phyloP scores from a whole-genome alignment of 2,329 filamentous ascomycete genomes.

The Penicillium aurantiogriseum region DNA sequence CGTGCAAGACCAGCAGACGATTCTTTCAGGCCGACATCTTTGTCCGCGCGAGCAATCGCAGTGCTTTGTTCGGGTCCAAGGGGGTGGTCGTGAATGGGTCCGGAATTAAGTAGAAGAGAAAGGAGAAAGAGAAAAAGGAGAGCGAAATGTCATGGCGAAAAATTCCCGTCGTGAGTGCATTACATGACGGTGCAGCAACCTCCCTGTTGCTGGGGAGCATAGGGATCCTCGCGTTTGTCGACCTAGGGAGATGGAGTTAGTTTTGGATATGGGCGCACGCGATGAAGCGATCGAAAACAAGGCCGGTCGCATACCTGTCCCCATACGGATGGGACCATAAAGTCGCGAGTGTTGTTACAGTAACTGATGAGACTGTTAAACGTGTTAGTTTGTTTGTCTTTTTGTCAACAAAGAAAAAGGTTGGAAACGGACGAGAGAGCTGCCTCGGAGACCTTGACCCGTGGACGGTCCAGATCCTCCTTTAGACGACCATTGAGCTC shows the following conservation, averaged over 20 bases:
- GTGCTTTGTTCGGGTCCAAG: conserved; percentile 12
- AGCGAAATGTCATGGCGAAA: conserved; percentile 25
- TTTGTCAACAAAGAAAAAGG: conserved; percentile 10
- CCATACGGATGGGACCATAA: conserved; percentile 98
- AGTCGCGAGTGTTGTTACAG: conserved; percentile 96
- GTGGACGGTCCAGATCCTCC: conserved; percentile 91
- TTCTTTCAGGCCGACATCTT: conserved; percentile 18
- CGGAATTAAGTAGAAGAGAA: conserved; percentile 24
- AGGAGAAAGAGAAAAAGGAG: conserved; percentile 8
- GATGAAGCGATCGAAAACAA: background rate
- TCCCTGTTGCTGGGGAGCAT: conserved; percentile 87
- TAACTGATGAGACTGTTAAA: conserved; percentile 84
- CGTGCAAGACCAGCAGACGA: conserved; percentile 27
- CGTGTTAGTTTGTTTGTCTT: conserved; percentile 7
- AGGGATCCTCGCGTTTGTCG: conserved; percentile 95
- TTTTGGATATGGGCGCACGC: conserved; percentile 5
- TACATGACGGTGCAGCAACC: conserved; percentile 97
- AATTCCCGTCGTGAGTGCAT: conserved; percentile 34
- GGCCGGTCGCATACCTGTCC: conserved; percentile 58
- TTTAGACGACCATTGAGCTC: conserved; percentile 95
- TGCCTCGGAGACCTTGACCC: conserved; percentile 93
- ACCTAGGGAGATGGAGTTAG: conserved; percentile 52
- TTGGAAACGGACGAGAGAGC: conserved; percentile 68
- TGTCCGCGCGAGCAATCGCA: conserved; percentile 21
- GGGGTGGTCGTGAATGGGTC: conserved; percentile 18